These are phyloP conservation scores for Verticillium nubilum DNA, from an alignment of 2,329 filamentous ascomycete genomes.

Conservation along the genomic window DNA sequence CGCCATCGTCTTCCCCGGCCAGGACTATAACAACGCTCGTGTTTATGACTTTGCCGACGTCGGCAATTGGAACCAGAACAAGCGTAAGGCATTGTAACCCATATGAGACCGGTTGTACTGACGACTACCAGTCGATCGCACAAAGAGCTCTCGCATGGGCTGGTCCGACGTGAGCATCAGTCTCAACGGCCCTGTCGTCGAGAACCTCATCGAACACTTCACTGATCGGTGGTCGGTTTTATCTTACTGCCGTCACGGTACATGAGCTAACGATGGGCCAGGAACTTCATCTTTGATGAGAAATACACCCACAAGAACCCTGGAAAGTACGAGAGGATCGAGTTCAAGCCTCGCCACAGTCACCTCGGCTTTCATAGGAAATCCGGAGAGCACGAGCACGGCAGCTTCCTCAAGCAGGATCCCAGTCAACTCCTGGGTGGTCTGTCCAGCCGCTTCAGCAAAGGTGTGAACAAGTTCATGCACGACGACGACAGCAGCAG, in stretches of 20 bases:
- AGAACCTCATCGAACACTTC: conserved; percentile 74
- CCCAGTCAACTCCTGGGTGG: conserved; percentile 34
- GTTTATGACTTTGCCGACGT: conserved; percentile 79
- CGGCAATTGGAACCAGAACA: conserved; percentile 75
- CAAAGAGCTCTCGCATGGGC: conserved; percentile 78
- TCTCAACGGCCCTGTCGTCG: conserved; percentile 67
- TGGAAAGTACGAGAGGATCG: conserved; percentile 40
- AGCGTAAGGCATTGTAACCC: conserved; percentile 39
- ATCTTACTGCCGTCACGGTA: not conserved
- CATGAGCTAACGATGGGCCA: conserved; percentile 16
- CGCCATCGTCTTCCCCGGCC: conserved; percentile 75
- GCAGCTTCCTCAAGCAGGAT: conserved; percentile 14
- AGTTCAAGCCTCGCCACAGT: not conserved
- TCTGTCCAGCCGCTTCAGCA: conserved; percentile 35
- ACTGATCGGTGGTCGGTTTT: conserved; percentile 64
- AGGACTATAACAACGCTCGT: conserved; percentile 88
- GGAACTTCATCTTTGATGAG: conserved; percentile 79
- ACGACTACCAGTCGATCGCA: conserved; percentile 58
- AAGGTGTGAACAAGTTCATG: conserved; percentile 32
- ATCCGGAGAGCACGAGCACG: conserved; percentile 5
- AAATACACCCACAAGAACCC: conserved; percentile 62
- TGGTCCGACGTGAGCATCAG: conserved; percentile 86
- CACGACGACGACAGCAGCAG: conserved; percentile 25
- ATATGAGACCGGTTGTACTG: not conserved
- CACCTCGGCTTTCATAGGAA: not conserved